Percentiles rank a stretch among this genome's conserved stretches.
Conservation (phyloP, 2,329 filamentous ascomycete genomes). For the Colletotrichum gigasporum region DNA sequence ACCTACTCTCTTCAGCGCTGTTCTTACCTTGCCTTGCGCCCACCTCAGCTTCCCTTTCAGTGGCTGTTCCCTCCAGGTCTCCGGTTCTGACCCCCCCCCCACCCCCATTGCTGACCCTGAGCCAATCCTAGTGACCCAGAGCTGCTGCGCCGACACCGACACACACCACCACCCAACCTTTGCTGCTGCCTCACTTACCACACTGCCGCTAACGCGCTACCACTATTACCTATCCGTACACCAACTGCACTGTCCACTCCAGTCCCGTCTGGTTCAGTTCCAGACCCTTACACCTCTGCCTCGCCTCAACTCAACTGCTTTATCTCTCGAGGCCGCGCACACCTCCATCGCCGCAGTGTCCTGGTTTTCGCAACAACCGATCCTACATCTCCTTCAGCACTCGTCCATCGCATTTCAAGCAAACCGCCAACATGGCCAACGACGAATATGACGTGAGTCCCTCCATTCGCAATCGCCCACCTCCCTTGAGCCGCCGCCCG, state of each 20-base stretch:
- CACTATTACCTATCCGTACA: too few species aligned
- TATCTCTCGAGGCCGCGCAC: slow-evolving; percentile 32
- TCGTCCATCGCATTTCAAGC: slow-evolving; percentile 34
- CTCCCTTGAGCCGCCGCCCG: slow-evolving; percentile 2
- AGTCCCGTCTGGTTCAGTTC: slow-evolving; percentile 28
- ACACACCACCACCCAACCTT: slow-evolving; percentile 8
- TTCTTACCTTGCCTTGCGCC: background rate
- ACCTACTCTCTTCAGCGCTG: background rate
- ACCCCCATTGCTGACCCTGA: background rate
- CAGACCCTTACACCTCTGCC: slow-evolving; percentile 31
- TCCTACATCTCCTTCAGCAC: slow-evolving; percentile 37
- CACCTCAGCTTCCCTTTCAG: background rate
- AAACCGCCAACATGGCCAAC: slow-evolving; percentile 84
- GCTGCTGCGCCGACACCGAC: slow-evolving; percentile 24
- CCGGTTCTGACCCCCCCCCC: background rate
- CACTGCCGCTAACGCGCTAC: background rate
- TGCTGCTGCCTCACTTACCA: slow-evolving; percentile 15
- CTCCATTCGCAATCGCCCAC: slow-evolving; percentile 5
- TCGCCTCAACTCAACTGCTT: slow-evolving; percentile 31
- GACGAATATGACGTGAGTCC: slow-evolving; percentile 98
- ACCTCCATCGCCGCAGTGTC: slow-evolving; percentile 24
- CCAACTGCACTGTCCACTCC: slow-evolving; percentile 23
- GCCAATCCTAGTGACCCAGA: slow-evolving; percentile 14
- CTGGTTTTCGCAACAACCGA: slow-evolving; percentile 34
- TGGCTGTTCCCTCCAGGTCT: background rate